A percentile compares a stretch with the other conserved stretches of the same genome.
These are phyloP conservation scores for Aplosporella prunicola DNA, from an alignment of 2,329 filamentous ascomycete genomes.

Conservation along the genomic window DNA sequence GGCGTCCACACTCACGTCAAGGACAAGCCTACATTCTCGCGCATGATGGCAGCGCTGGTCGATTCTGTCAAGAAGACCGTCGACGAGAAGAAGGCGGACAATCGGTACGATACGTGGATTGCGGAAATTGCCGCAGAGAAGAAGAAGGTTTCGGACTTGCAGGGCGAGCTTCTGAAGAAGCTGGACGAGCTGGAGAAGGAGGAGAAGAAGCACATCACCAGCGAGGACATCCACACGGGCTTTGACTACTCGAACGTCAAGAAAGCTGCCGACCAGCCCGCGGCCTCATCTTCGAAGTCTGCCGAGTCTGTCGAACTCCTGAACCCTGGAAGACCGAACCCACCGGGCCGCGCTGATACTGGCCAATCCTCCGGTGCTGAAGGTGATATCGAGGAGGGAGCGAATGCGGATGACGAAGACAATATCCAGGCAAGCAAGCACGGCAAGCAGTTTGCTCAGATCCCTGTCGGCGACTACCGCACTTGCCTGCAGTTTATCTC, in stretches of 20 bases:
- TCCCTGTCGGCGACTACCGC: constrained; percentile 65
- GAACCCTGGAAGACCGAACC: constrained; percentile 49
- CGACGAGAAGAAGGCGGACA: constrained; percentile 62
- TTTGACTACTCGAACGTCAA: constrained; percentile 76
- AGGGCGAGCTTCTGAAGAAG: constrained; percentile 64
- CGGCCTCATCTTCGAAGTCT: constrained; percentile 29
- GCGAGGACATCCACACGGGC: constrained; percentile 76
- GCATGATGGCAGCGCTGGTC: constrained; percentile 96
- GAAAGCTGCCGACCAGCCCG: constrained; percentile 26
- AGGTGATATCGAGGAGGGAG: constrained; percentile 50
- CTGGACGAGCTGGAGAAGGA: constrained; percentile 75
- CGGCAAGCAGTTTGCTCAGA: constrained; percentile 72
- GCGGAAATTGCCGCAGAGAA: constrained; percentile 68
- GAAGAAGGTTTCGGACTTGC: constrained; percentile 66
- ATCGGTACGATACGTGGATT: constrained; percentile 64
- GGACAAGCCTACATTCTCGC: constrained; percentile 75
- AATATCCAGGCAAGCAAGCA: constrained; percentile 66
- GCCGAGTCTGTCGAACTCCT: constrained; percentile 55
- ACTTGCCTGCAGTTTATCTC: constrained; percentile 66
- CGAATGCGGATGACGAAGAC: constrained; percentile 51
- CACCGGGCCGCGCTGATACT: constrained; percentile 29
- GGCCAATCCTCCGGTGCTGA: constrained; percentile 49
- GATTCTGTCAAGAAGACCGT: constrained; percentile 86
- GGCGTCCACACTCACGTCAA: constrained; percentile 69
- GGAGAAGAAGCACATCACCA: constrained; percentile 85